These are phyloP conservation scores for Lachancea sp. DNA, from an alignment of 805 yeast species.

Conservation along the genomic window DNA sequence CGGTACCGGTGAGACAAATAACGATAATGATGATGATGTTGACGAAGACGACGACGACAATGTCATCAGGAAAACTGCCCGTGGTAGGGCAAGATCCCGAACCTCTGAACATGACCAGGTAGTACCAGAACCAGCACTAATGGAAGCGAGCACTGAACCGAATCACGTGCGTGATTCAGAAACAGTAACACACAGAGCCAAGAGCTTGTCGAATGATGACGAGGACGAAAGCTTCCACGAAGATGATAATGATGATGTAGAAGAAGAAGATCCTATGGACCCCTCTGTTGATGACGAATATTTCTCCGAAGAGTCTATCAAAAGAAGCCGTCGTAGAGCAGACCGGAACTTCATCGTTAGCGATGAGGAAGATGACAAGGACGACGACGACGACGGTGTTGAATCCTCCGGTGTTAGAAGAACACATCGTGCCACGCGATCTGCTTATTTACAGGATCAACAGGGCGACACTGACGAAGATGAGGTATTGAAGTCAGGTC, in stretches of 20 bases:
- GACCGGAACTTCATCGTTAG: slow-evolving; percentile 23
- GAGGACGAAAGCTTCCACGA: slow-evolving; percentile 34
- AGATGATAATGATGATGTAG: slow-evolving; percentile 24
- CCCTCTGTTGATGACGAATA: slow-evolving; percentile 26
- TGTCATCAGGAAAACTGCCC: slow-evolving; percentile 1
- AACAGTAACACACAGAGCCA: neutral
- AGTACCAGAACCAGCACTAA: neutral
- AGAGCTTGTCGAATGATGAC: slow-evolving; percentile 10
- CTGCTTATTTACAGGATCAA: slow-evolving; percentile 28
- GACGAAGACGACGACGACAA: neutral
- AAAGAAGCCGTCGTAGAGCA: slow-evolving; percentile 12
- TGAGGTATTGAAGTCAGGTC: slow-evolving; percentile 11
- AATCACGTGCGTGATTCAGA: neutral
- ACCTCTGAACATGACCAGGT: neutral
- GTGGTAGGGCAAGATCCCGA: slow-evolving; percentile 10
- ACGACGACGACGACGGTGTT: slow-evolving; percentile 3
- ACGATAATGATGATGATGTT: slow-evolving; percentile 2
- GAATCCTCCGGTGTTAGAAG: neutral
- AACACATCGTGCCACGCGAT: neutral
- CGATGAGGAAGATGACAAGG: slow-evolving; percentile 14
- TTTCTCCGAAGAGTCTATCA: slow-evolving; percentile 12
- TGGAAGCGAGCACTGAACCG: no score
- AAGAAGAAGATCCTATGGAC: slow-evolving; percentile 33
- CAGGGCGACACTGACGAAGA: slow-evolving; percentile 29
- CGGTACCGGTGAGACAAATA: slow-evolving; percentile 18